Percentiles rank a stretch among this genome's conserved stretches.
Evolutionary conservation across 208 protist genomes (phyloP).

Genomic region (Trypanosoma melophagium): DNA sequence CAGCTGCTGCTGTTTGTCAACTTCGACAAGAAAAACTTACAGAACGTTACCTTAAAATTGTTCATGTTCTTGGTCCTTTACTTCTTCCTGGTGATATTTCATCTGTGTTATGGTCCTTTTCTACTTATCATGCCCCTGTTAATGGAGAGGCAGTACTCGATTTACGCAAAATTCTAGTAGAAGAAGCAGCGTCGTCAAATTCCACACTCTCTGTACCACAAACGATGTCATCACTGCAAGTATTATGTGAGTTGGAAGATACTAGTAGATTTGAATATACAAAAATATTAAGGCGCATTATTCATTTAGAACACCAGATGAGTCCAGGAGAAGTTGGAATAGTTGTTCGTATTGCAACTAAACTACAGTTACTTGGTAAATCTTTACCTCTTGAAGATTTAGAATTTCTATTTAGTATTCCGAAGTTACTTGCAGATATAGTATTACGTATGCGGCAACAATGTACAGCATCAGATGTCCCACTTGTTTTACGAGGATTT

Average conservation of each 20-base stretch:
- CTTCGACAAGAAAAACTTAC: slow-evolving; percentile 46
- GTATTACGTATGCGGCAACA: slow-evolving; percentile 48
- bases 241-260: slow-evolving; percentile 23
- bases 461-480: slow-evolving; percentile 39
- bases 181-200: slow-evolving; percentile 11
- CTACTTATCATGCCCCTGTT: slow-evolving; percentile 15
- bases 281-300: slow-evolving; percentile 28
- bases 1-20: slow-evolving; percentile 46
- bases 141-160: slow-evolving; percentile 10
- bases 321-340: slow-evolving; percentile 29
- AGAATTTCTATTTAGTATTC: slow-evolving; percentile 31
- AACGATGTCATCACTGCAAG: slow-evolving; percentile 22
- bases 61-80: slow-evolving; percentile 35
- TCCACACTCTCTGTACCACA: slow-evolving; percentile 23
- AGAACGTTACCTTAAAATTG: slow-evolving; percentile 37
- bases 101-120: slow-evolving; percentile 20
- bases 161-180: slow-evolving; percentile 18
- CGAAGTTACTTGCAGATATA: slow-evolving; percentile 33
- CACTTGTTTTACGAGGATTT: slow-evolving; percentile 55
- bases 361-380: slow-evolving; percentile 9
- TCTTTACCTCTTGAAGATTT: slow-evolving; percentile 12
- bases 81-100: slow-evolving; percentile 32
- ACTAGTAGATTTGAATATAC: slow-evolving; percentile 7
- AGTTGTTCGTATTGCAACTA: slow-evolving; percentile 29
- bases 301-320: slow-evolving; percentile 12